Conservation (phyloP, 2,329 filamentous ascomycete species). For the Claviceps lovelessii region DNA sequence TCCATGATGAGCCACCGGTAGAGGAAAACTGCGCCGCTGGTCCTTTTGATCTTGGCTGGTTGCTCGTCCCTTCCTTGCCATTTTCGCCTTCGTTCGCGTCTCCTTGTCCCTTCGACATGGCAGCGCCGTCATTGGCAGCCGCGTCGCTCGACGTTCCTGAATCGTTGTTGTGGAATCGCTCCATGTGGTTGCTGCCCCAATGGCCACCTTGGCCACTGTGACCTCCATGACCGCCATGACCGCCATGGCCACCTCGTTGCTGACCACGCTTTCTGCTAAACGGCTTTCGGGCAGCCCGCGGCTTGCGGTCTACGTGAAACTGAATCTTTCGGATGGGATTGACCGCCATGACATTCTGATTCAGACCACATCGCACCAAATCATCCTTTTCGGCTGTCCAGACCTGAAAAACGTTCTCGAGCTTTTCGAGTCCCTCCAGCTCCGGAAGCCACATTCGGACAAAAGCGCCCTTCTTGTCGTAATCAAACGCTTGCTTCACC, state of each 20-base stretch:
- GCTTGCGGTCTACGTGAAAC: conserved; percentile 42
- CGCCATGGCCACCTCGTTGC: conserved; percentile 8
- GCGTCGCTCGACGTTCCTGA: conserved; percentile 2
- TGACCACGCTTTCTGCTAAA: conserved; percentile 13
- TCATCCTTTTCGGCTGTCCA: conserved; percentile 49
- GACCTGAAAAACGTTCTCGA: conserved; percentile 52
- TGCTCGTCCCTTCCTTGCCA: background rate
- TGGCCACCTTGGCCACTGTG: too few relatives aligned
- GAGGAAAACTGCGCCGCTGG: background rate
- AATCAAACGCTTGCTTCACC: conserved; percentile 66
- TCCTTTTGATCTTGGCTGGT: background rate
- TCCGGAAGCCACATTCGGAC: conserved; percentile 63
- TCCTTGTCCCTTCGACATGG: background rate
- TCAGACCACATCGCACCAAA: conserved; percentile 40
- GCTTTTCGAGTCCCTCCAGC: conserved; percentile 36
- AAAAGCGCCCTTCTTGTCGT: conserved; percentile 56
- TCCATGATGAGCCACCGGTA: background rate
- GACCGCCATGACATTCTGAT: conserved; percentile 49
- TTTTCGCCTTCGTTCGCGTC: background rate
- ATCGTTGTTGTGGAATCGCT: background rate
- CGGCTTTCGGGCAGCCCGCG: conserved; percentile 13
- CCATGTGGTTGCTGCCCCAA: background rate
- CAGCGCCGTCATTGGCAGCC: background rate
- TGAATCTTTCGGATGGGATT: conserved; percentile 51
- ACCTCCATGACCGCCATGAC: too few relatives aligned